Percentiles rank a stretch among this genome's conserved stretches.
Evolutionary conservation across 352 stramenopile species (phyloP).

Genomic region (Phytopythium kandeliae): DNA sequence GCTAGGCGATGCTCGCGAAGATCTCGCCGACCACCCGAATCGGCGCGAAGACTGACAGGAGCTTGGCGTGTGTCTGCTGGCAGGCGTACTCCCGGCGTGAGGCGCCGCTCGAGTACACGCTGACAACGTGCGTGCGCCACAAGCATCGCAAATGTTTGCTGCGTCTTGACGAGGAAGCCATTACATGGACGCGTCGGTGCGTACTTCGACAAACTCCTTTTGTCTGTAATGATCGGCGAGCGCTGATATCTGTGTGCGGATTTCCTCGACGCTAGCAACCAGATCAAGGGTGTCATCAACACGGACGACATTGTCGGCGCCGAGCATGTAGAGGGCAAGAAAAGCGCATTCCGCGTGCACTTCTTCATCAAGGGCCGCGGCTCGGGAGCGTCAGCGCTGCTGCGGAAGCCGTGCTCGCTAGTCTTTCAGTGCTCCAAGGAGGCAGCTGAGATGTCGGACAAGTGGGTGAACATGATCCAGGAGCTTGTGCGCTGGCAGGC

Average conservation of each 20-base stretch:
- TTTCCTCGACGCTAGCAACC: slow-evolving; percentile 15
- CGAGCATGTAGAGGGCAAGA: slow-evolving; percentile 25
- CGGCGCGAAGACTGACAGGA: not conserved
- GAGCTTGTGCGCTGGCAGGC: slow-evolving; percentile 81
- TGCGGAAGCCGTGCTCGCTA: slow-evolving; percentile 35
- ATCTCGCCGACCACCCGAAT: no score
- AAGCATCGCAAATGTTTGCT: slow-evolving; percentile 50
- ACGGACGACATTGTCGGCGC: slow-evolving; percentile 79
- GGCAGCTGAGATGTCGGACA: slow-evolving; percentile 27
- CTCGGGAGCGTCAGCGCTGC: slow-evolving; percentile 50
- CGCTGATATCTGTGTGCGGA: no score
- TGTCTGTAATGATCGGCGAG: no score
- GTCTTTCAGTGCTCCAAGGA: slow-evolving; percentile 45
- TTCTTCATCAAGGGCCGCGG: slow-evolving; percentile 71
- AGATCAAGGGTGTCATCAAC: slow-evolving; percentile 38
- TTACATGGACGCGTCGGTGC: slow-evolving; percentile 50
- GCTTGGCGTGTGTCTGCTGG: not conserved
- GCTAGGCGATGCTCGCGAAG: no score
- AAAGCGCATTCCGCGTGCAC: slow-evolving; percentile 51
- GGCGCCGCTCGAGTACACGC: slow-evolving; percentile 51
- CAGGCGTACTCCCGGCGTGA: slow-evolving; percentile 75
- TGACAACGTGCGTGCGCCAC: slow-evolving; percentile 41
- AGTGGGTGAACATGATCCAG: slow-evolving; percentile 65
- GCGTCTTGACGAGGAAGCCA: slow-evolving; percentile 50
- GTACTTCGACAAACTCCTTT: not conserved